Conservation (phyloP, 768 basidiomycete species). For the Xerocomus spinulosus region DNA sequence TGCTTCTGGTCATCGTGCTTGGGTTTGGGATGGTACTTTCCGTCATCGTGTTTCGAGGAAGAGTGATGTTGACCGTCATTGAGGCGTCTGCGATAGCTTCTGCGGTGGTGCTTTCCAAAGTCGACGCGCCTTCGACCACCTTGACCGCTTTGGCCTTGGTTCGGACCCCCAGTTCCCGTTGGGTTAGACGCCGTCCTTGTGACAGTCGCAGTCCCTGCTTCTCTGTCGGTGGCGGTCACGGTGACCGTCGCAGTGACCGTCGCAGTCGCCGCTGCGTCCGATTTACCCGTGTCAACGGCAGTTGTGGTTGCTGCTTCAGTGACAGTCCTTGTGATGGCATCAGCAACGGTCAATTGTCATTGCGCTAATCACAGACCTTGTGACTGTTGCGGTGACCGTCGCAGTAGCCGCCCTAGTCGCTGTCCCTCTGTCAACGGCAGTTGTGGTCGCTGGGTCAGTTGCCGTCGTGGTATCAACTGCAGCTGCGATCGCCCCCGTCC, state of each 20-base stretch:
- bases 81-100: background rate
- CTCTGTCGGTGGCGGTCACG: too few species aligned
- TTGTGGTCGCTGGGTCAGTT: background rate
- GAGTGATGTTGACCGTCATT: constrained; percentile 3
- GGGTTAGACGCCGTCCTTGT: background rate
- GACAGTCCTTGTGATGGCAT: too few species aligned
- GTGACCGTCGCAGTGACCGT: background rate
- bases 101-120: background rate
- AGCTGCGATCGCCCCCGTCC: too few species aligned
- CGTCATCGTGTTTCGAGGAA: constrained; percentile 1
- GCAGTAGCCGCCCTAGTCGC: too few species aligned
- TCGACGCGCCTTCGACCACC: background rate
- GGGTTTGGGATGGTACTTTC: constrained; percentile 1
- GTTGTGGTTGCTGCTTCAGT: too few species aligned
- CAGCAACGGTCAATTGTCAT: background rate
- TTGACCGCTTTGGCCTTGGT: too few species aligned
- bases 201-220: too few species aligned
- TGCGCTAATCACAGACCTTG: background rate
- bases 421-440: too few species aligned
- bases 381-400: too few species aligned
- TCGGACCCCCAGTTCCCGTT: background rate
- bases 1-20: background rate
- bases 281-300: too few species aligned
- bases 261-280: too few species aligned
- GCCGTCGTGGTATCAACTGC: too few species aligned